Evolutionary conservation across 441 rosid species (phyloP).

Genomic region (Pelargonium myrrhifolium): DNA sequence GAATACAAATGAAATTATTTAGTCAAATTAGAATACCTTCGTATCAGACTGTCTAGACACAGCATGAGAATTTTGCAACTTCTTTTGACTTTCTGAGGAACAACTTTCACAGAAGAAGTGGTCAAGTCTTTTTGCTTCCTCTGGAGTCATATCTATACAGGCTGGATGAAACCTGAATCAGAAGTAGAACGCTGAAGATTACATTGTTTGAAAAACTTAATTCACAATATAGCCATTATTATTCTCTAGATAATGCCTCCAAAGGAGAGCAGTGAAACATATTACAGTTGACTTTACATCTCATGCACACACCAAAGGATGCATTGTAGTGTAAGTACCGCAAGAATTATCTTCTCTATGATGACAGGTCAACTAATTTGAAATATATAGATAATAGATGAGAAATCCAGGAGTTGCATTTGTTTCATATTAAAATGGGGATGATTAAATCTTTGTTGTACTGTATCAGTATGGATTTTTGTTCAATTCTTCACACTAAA

Average conservation of each 20-base stretch:
- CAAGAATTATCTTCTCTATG: no score
- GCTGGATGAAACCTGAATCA: conserved; percentile 64
- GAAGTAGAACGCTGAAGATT: not conserved
- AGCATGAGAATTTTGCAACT: conserved; percentile 48
- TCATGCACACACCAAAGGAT: not conserved
- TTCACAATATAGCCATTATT: not conserved
- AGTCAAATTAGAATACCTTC: conserved; percentile 43
- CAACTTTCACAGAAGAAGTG: conserved; percentile 73
- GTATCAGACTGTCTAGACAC: conserved; percentile 40
- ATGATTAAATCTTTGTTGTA: no score
- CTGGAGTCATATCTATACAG: conserved; percentile 77
- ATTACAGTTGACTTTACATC: not conserved
- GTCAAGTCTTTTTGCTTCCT: conserved; percentile 75
- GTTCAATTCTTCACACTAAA: no score
- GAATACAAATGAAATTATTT: not conserved
- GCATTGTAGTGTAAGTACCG: no score
- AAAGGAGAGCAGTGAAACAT: not conserved
- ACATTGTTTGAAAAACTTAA: not conserved
- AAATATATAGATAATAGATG: no score
- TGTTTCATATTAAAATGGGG: no score
- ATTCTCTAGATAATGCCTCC: not conserved
- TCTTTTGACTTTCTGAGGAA: conserved; percentile 49
- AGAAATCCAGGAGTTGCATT: no score
- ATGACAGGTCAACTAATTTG: no score
- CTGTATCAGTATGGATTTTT: no score